Conservation (phyloP, 768 basidiomycete genomes). For the Podaxis sp. region DNA sequence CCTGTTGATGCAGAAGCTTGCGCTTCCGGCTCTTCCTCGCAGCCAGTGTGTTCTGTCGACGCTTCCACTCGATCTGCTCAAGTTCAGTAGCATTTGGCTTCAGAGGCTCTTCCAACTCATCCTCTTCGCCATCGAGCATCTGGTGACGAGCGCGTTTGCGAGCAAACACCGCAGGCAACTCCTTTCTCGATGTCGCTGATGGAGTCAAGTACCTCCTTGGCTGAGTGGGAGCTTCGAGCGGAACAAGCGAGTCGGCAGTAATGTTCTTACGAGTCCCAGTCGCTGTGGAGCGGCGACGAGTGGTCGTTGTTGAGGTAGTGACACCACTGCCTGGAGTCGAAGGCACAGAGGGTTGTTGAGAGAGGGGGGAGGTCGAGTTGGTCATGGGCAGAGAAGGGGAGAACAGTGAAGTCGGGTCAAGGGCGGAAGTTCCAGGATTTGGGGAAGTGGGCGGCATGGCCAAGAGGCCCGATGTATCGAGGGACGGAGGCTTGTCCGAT, state of each 20-base stretch:
- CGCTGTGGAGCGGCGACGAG: slow-evolving; percentile 30
- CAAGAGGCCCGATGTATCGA: slow-evolving; percentile 28
- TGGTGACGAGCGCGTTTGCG: slow-evolving; percentile 54
- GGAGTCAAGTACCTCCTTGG: slow-evolving; percentile 60
- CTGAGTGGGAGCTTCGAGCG: slow-evolving; percentile 74
- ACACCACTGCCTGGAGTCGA: neutral
- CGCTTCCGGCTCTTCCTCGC: slow-evolving; percentile 72
- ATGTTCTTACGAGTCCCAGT: slow-evolving; percentile 74
- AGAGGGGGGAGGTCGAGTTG: neutral
- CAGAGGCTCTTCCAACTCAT: slow-evolving; percentile 31
- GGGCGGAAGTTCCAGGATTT: slow-evolving; percentile 32
- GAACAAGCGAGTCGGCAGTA: slow-evolving; percentile 56
- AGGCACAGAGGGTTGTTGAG: slow-evolving; percentile 9
- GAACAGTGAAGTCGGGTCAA: slow-evolving; percentile 35
- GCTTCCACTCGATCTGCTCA: slow-evolving; percentile 73
- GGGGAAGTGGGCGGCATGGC: slow-evolving; percentile 39
- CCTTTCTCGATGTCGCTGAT: slow-evolving; percentile 70
- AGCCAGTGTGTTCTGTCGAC: slow-evolving; percentile 76
- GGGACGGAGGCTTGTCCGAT: slow-evolving; percentile 10
- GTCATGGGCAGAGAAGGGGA: slow-evolving; percentile 24
- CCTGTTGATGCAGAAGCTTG: slow-evolving; percentile 65
- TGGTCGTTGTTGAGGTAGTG: slow-evolving; percentile 1
- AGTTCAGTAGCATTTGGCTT: slow-evolving; percentile 41
- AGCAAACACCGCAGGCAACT: slow-evolving; percentile 61
- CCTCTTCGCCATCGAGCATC: slow-evolving; percentile 46